These are phyloP conservation scores for Panellus pusillus DNA, from an alignment of 768 basidiomycete genomes.

Conservation along the genomic window DNA sequence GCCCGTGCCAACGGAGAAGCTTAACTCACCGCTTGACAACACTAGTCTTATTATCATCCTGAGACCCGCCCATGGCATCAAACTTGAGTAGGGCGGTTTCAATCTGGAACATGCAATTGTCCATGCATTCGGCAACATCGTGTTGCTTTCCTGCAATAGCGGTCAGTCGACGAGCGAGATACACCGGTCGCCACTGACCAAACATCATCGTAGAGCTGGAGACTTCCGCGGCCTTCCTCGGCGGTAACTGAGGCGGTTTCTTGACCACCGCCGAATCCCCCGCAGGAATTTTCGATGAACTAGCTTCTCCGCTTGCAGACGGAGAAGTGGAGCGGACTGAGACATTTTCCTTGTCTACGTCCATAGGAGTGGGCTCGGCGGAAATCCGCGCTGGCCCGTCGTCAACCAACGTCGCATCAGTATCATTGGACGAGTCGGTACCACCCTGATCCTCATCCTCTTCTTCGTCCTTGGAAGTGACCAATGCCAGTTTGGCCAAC, in stretches of 20 bases:
- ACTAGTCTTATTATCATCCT: conserved; percentile 59
- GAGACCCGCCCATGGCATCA: conserved; percentile 45
- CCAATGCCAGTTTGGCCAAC: conserved; percentile 86
- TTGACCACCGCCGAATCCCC: conserved; percentile 26
- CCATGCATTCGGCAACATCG: conserved; percentile 98
- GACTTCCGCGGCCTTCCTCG: conserved; percentile 48
- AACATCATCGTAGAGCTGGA: conserved; percentile 89
- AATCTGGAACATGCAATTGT: conserved; percentile 98
- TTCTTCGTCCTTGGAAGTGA: conserved; percentile 88
- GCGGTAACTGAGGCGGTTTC: conserved; percentile 59
- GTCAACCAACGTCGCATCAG: conserved; percentile 86
- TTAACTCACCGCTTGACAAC: conserved; percentile 74
- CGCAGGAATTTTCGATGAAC: conserved; percentile 30
- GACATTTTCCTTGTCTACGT: conserved; percentile 45
- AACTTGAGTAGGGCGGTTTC: conserved; percentile 88
- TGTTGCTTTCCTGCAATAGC: conserved; percentile 81
- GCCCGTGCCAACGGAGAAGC: neutral
- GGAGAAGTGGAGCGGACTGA: conserved; percentile 8
- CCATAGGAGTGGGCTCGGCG: conserved; percentile 53
- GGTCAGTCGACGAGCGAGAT: conserved; percentile 9
- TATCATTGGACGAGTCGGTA: conserved; percentile 83
- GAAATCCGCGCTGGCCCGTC: conserved; percentile 50
- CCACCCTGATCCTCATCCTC: conserved; percentile 77
- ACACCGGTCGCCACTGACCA: conserved; percentile 45
- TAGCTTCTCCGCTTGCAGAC: conserved; percentile 15